Evolutionary conservation across 2,329 filamentous ascomycete genomes (phyloP).

Genomic region (Helminthosporium solani): DNA sequence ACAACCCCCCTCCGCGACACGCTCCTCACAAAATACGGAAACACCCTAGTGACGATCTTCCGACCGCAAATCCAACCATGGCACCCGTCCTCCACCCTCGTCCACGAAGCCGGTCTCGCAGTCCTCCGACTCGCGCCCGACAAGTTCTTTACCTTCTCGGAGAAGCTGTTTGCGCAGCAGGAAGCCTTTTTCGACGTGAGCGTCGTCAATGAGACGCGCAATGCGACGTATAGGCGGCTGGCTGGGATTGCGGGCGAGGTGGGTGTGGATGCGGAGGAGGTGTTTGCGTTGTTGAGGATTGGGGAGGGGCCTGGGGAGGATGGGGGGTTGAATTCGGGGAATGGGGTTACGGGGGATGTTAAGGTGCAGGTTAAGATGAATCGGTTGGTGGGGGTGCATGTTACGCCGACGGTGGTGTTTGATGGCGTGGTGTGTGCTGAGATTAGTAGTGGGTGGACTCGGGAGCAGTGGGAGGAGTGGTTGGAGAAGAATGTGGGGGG

Average conservation of each 20-base stretch:
- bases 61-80: conserved; percentile 92
- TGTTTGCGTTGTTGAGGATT: conserved; percentile 70
- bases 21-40: conserved; percentile 62
- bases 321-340: conserved; percentile 74
- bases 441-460: conserved; percentile 76
- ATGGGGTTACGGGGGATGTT: conserved; percentile 79
- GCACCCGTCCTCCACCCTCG: conserved; percentile 73
- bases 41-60: conserved; percentile 73
- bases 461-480: conserved; percentile 84
- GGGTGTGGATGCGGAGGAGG: conserved; percentile 68
- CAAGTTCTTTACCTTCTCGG: conserved; percentile 79
- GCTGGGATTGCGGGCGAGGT: conserved; percentile 70
- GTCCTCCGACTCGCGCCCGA: conserved; percentile 69
- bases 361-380: conserved; percentile 81
- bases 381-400: conserved; percentile 78
- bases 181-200: conserved; percentile 79
- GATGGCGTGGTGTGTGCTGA: conserved; percentile 79
- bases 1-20: conserved; percentile 60
- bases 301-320: conserved; percentile 65
- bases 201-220: conserved; percentile 80
- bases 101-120: conserved; percentile 81
- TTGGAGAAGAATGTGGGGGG: conserved; percentile 61
- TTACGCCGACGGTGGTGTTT: conserved; percentile 87
- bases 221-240: conserved; percentile 78
- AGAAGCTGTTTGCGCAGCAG: conserved; percentile 68